Percentiles rank a stretch among this genome's conserved stretches.
phyloP scores from a whole-genome alignment of 106 monocot genomes.

The Dioscorea dumetorum region DNA sequence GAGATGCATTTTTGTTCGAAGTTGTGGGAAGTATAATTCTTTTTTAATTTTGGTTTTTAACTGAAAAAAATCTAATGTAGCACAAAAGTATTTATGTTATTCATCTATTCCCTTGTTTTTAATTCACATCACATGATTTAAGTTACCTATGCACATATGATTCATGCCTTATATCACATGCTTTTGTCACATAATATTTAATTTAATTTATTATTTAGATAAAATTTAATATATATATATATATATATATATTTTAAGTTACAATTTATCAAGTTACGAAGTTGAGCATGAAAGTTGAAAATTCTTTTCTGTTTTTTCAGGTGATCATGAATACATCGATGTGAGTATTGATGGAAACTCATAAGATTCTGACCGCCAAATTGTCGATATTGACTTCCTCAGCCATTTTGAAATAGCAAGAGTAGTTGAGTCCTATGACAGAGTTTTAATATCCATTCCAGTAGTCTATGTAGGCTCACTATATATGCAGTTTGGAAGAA shows the following conservation, averaged over 20 bases:
- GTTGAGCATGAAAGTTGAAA: background rate
- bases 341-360: constrained; percentile 30
- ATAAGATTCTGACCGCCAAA: constrained; percentile 38
- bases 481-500: constrained; percentile 48
- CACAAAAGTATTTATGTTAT: too few species aligned
- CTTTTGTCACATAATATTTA: too few species aligned
- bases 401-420: constrained; percentile 98
- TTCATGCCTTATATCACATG: too few species aligned
- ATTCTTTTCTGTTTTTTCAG: constrained; percentile 22
- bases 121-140: background rate
- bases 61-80: too few species aligned
- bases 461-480: constrained; percentile 65
- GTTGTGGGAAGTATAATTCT: too few species aligned
- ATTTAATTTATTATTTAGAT: too few species aligned
- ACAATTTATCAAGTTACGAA: background rate
- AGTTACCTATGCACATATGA: background rate
- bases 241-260: background rate
- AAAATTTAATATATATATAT: too few species aligned
- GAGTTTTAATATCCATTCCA: constrained; percentile 54
- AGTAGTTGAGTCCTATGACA: constrained; percentile 71
- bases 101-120: too few species aligned
- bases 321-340: constrained; percentile 95
- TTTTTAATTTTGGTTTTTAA: too few species aligned
- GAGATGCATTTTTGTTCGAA: too few species aligned
- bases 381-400: constrained; percentile 77